phyloP scores from a whole-genome alignment of 805 yeast species.

The Phaffomyces thermotolerans region DNA sequence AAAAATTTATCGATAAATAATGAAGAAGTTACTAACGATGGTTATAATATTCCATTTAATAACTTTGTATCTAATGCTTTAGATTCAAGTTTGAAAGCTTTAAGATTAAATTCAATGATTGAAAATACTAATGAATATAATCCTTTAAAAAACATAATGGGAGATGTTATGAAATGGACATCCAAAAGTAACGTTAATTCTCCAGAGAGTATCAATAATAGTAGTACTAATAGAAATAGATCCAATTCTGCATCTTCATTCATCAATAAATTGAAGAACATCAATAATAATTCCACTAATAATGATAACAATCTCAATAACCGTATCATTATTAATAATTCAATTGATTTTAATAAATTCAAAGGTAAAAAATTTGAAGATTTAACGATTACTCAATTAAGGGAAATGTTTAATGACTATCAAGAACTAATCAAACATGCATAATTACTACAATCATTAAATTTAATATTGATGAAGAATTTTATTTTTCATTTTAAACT shows the following conservation, averaged over 20 bases:
- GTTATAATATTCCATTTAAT: neutral
- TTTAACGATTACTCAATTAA: conserved; percentile 13
- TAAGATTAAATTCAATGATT: conserved; percentile 1
- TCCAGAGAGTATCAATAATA: neutral
- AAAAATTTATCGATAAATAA: neutral
- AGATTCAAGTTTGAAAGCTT: conserved; percentile 10
- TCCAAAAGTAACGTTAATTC: neutral
- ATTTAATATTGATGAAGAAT: neutral
- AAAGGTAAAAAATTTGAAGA: conserved; percentile 12
- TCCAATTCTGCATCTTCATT: conserved; percentile 6
- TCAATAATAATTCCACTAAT: too few species aligned
- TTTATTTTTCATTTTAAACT: neutral
- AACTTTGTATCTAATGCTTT: conserved; percentile 6
- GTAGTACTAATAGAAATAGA: neutral
- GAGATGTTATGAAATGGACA: conserved; percentile 19
- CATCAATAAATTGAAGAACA: conserved; percentile 1
- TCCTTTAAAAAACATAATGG: conserved; percentile 15
- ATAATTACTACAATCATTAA: neutral
- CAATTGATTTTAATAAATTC: conserved; percentile 8
- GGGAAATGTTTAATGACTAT: conserved; percentile 16
- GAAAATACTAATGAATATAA: conserved; percentile 1
- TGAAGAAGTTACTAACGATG: neutral
- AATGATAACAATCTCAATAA: too few species aligned
- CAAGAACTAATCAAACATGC: neutral
- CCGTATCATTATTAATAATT: neutral